Evolutionary conservation across 352 stramenopile species (phyloP).

Genomic region (Pythium vanterpoolii): DNA sequence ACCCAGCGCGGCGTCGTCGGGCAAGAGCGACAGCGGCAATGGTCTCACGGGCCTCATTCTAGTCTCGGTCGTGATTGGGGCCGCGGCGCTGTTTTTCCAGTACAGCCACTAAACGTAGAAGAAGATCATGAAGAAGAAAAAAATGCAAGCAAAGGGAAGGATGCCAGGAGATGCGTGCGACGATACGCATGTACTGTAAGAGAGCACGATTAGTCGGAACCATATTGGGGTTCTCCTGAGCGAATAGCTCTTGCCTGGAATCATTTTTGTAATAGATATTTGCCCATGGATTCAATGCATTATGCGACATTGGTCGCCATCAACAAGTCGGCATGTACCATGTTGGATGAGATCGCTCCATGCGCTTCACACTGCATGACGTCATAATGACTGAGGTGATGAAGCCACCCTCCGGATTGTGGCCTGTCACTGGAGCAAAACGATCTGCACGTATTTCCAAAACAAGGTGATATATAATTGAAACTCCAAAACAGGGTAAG

Average conservation of each 20-base stretch:
- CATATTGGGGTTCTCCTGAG: neutral
- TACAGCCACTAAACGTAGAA: conserved; percentile 26
- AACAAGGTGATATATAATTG: neutral
- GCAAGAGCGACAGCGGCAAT: conserved; percentile 43
- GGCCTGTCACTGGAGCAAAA: conserved; percentile 12
- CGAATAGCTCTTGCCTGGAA: neutral
- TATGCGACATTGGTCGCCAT: no score
- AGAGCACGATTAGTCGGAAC: no score
- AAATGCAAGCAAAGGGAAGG: neutral
- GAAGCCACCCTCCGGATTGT: conserved; percentile 14
- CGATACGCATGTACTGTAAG: no score
- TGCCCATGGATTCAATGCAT: neutral
- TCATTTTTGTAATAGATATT: conserved; percentile 30
- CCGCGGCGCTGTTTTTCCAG: conserved; percentile 61
- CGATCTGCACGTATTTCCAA: neutral
- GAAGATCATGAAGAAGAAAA: neutral
- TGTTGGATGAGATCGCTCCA: neutral
- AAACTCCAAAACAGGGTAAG: conserved; percentile 14
- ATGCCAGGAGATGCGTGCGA: no score
- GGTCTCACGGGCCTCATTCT: conserved; percentile 44
- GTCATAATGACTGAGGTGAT: conserved; percentile 21
- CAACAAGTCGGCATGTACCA: neutral
- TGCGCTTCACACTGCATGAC: conserved; percentile 13
- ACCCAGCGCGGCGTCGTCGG: conserved; percentile 10
- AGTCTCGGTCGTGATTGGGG: conserved; percentile 43